phyloP scores from a whole-genome alignment of 805 yeast species.

The Cyberlindnera maritima region DNA sequence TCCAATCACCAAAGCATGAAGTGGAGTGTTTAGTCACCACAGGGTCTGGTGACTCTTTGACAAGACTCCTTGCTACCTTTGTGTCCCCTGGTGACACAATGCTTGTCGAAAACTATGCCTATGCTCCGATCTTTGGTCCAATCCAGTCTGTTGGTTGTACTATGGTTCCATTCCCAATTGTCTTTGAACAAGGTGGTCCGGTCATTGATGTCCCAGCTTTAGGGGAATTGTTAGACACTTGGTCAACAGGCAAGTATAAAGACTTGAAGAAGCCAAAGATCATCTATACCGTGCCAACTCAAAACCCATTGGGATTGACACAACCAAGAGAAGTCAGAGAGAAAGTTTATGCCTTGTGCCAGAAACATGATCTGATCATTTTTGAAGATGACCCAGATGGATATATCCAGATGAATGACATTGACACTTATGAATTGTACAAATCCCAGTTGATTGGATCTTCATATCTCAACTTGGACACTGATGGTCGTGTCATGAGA shows the following conservation, averaged over 20 bases:
- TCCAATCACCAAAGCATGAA: conserved; percentile 36
- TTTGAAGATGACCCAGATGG: conserved; percentile 74
- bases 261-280: conserved; percentile 48
- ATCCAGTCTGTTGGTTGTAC: conserved; percentile 22
- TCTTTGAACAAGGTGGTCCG: conserved; percentile 20
- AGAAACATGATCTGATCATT: conserved; percentile 51
- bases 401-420: conserved; percentile 49
- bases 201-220: conserved; percentile 47
- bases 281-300: conserved; percentile 63
- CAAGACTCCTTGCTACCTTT: conserved; percentile 45
- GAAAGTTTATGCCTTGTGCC: conserved; percentile 50
- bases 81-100: conserved; percentile 54
- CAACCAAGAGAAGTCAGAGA: conserved; percentile 46
- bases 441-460: conserved; percentile 24
- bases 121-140: conserved; percentile 52
- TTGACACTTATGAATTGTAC: conserved; percentile 25
- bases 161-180: conserved; percentile 47
- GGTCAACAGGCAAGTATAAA: conserved; percentile 39
- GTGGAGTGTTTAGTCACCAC: conserved; percentile 36
- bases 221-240: conserved; percentile 46
- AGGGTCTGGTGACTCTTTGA: conserved; percentile 57
- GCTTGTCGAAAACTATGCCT: conserved; percentile 64
- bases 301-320: conserved; percentile 63
- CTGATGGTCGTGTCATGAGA: conserved; percentile 73
- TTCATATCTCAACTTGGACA: conserved; percentile 60